Evolutionary conservation across 2,329 filamentous ascomycete species (phyloP).

Genomic region (Bipolaris sorokiniana): DNA sequence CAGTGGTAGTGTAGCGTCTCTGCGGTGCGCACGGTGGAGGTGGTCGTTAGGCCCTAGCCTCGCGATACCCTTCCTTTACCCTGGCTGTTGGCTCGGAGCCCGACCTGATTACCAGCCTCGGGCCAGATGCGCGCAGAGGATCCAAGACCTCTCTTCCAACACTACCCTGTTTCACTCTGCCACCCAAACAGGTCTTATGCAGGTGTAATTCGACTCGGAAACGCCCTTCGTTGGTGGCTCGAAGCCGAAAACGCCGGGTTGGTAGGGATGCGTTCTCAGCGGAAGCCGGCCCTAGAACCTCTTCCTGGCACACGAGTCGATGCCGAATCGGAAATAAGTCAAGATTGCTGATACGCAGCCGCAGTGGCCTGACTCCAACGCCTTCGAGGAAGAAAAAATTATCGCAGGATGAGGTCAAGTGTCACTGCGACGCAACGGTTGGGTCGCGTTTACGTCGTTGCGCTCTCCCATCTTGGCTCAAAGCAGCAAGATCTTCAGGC

Average conservation of each 20-base stretch:
- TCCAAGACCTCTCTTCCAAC: not conserved
- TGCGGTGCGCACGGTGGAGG: constrained; percentile 40
- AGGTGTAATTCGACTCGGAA: constrained; percentile 1
- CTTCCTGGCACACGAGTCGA: constrained; percentile 22
- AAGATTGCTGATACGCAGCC: constrained; percentile 13
- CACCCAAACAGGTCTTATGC: constrained; percentile 8
- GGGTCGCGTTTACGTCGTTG: constrained; percentile 14
- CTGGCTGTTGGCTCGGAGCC: constrained; percentile 8
- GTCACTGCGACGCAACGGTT: constrained; percentile 14
- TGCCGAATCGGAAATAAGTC: constrained; percentile 15
- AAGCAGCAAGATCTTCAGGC: constrained; percentile 23
- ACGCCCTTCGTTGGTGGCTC: constrained; percentile 5
- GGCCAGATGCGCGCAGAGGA: constrained; percentile 1
- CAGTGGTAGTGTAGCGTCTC: constrained; percentile 32
- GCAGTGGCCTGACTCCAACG: constrained; percentile 19
- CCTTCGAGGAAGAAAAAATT: constrained; percentile 6
- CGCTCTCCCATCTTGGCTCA: constrained; percentile 19
- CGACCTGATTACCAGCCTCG: constrained; percentile 4
- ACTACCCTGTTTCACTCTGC: not conserved
- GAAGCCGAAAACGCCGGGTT: constrained; percentile 15
- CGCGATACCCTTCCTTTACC: constrained; percentile 10
- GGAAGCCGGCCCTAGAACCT: constrained; percentile 15
- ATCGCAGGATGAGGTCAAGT: constrained; percentile 13
- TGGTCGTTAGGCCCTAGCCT: constrained; percentile 27
- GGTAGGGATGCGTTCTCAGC: constrained; percentile 20